Percentiles rank a stretch among this genome's conserved stretches.
phyloP scores from a whole-genome alignment of 2,329 filamentous ascomycete genomes.

The Verticillium klebahnii region DNA sequence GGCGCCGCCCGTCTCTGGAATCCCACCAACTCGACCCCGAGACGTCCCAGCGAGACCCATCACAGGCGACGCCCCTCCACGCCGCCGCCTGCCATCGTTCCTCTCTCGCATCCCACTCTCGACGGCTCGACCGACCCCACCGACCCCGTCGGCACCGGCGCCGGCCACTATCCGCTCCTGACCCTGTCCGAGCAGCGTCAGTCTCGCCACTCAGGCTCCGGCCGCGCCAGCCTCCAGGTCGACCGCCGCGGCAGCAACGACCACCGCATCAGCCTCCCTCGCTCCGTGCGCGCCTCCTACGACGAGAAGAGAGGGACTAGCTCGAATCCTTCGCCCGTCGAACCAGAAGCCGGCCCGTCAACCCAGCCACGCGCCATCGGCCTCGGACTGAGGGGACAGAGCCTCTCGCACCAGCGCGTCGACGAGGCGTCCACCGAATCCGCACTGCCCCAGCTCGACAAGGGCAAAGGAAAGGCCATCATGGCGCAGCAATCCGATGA shows the following conservation, averaged over 20 bases:
- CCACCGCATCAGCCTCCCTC: conserved; percentile 48
- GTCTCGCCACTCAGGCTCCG: conserved; percentile 34
- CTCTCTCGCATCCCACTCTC: conserved; percentile 40
- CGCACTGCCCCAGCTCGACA: conserved; percentile 27
- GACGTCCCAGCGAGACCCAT: conserved; percentile 23
- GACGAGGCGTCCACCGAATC: conserved; percentile 10
- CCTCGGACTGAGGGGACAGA: conserved; percentile 22
- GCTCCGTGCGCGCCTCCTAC: conserved; percentile 48
- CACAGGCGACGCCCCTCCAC: conserved; percentile 40
- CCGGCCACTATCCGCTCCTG: conserved; percentile 47
- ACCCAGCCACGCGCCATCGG: conserved; percentile 13
- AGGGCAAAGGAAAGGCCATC: conserved; percentile 46
- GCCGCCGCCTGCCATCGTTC: conserved; percentile 47
- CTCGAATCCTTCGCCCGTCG: conserved; percentile 16
- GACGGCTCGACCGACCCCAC: conserved; percentile 28
- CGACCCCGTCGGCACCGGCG: conserved; percentile 32
- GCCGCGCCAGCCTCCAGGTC: conserved; percentile 46
- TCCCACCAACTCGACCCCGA: conserved; percentile 55
- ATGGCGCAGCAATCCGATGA: conserved; percentile 38
- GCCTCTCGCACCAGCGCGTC: conserved; percentile 17
- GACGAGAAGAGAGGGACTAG: conserved; percentile 35
- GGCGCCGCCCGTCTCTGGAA: conserved; percentile 52
- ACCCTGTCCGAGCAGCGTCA: conserved; percentile 46
- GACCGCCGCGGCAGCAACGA: conserved; percentile 41
- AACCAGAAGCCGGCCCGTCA: conserved; percentile 7